Conservation (phyloP, 129 eudicot species). For the Gnaphalium uliginosum region DNA sequence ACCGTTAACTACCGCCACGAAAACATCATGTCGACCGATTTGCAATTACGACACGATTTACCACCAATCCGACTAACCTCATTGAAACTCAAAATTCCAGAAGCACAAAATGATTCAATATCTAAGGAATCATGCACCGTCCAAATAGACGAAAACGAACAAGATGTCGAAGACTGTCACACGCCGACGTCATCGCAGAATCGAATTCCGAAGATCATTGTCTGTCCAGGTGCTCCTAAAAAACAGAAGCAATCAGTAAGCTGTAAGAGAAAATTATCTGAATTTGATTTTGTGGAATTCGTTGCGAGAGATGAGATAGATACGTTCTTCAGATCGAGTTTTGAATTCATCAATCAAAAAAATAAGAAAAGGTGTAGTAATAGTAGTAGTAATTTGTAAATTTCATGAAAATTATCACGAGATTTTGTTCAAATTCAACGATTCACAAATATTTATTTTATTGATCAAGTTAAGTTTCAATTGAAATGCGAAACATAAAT, state of each 20-base stretch:
- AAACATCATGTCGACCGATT: slow-evolving; percentile 61
- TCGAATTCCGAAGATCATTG: slow-evolving; percentile 49
- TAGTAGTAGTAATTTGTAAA: neutral
- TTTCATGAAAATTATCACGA: neutral
- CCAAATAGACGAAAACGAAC: neutral
- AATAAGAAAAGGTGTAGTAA: neutral
- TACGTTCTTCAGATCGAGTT: slow-evolving; percentile 27
- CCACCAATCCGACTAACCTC: slow-evolving; percentile 31
- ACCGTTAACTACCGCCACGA: slow-evolving; percentile 8
- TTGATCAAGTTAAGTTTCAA: neutral
- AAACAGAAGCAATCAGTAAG: slow-evolving; percentile 31
- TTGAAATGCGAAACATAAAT: slow-evolving; percentile 19
- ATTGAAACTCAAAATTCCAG: slow-evolving; percentile 22
- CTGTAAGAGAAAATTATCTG: slow-evolving; percentile 37
- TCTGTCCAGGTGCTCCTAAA: slow-evolving; percentile 66
- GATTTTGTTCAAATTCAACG: neutral
- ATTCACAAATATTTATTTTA: neutral
- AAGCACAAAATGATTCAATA: neutral
- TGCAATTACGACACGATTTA: slow-evolving; percentile 42
- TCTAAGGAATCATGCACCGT: slow-evolving; percentile 16
- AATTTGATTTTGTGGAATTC: slow-evolving; percentile 32
- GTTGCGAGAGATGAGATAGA: slow-evolving; percentile 37
- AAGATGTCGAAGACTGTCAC: slow-evolving; percentile 34
- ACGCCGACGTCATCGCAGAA: slow-evolving; percentile 59
- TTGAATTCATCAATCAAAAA: slow-evolving; percentile 11